Evolutionary conservation across 2,329 filamentous ascomycete species (phyloP), one percentile per base, ranked within the genome.

Genomic region (Colletotrichum sp.): DNA sequence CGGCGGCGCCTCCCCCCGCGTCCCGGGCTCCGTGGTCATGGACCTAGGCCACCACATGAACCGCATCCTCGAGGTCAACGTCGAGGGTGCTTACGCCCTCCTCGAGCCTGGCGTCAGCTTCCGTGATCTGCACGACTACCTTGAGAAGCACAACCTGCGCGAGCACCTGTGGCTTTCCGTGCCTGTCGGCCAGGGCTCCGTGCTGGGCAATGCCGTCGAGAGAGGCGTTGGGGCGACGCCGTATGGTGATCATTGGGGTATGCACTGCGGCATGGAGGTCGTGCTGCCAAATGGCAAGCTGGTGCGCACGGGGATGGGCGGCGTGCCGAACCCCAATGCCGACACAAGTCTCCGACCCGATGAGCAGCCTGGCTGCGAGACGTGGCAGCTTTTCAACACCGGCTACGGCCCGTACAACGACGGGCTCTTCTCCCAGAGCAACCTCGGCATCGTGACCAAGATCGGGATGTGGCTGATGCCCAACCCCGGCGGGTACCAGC

Each of bases 401-500:
- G 84, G 85, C 1, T 86, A 84, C 71, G 84, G 84, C 2, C 84
- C 84, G 1, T 78, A 78, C 34, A 78, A 79, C 18, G 82, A 83
- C 29, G 85, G 85, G 3, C 83, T 89, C 1, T 89, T 89, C 76
- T 83, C 85, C 0, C 87, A 89, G 75, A 86, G 84, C 2, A 88
- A 88, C 65, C 84, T 87, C 12, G 87, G 87, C 13, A 85, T 89
- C 29, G 87, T 88, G 3, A 87, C 86, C 5, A 89, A 89, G 79
- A 87, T 89, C 82, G 88, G 87, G 0, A 84, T 89, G 76, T 79
- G 79, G 80, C 81, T 90, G 38, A 90, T 90, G 88, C 85, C 86
- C 2, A 88, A 88, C 59, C 87, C 87, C 0, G 86, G 84, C 12
- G 87, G 86, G 2, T 86, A 87, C 73, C 85, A 88, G 64, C 69